Evolutionary conservation across 345 rosid genomes (phyloP), one percentile per base, ranked within the genome.

Genomic region (Anastatica hierochuntica): DNA sequence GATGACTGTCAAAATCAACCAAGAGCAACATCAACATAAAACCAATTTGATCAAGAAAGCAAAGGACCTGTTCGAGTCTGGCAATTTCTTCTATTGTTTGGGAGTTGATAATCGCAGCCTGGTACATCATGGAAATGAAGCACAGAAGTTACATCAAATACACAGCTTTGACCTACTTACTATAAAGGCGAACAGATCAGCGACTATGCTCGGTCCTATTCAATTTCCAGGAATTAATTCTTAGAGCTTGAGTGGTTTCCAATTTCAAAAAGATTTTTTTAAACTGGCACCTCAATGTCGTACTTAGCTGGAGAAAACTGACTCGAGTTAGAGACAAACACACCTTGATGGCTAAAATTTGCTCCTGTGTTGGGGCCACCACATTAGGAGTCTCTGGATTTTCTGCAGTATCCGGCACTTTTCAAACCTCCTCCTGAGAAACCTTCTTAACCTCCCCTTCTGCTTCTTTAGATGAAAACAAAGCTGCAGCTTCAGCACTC

Each of bases 31-130:
- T n/a, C 40, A 48, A 7, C 44, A 46, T n/a, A 27, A 4, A 30
- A 47, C 44, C 15, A 15, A 20, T 20, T 9, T 50, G 14, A 38
- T 42, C 44, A 15, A 16, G 31, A 56, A 66, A 27, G 15, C n/a
- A 59, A 43, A 8, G 21, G 41, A 86, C 98, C 95, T 88, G 76
- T 66, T 94, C 99, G 5, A 94, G 97, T 75, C 97, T 77, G 42
- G 95, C 94, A 69, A 94, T 96, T 78, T 94, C 99, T 79, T 94
- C 97, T 50, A 94, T 81, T 41, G 97, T 94, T 83, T 94, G 95
- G 29, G 99, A 88, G 64, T 88, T 94, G 67, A 88, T 85, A 68
- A 94, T 94, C 44, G 99, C 99, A 52, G 99, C 95, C 97, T 94
- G 85, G 13, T 73, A 76, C n/a, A 58, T 27, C 65, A 58, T 8